Evolutionary conservation across 208 protist genomes (phyloP), one percentile per base, ranked within the genome.

Genomic region (Leishmania aethiopica): DNA sequence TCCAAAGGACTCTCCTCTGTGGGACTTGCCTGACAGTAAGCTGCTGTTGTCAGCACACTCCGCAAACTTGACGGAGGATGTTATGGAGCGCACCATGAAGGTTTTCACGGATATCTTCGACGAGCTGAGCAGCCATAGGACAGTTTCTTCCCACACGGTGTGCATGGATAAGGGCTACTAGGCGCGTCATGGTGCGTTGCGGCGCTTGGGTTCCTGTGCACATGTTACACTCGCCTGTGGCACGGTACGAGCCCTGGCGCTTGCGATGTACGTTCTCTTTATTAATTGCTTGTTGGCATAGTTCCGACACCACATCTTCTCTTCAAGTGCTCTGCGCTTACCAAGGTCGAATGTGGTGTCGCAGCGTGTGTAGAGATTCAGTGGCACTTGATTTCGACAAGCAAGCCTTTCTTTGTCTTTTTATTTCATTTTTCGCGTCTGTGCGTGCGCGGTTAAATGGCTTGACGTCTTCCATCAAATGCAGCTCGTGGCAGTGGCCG

Each of bases 21-120:
- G 93, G 92, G 81, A 79, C 6, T 17, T 96, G 7, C 83, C 83
- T 17, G 87, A 93, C 57, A 90, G 93, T 75, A 95, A 95, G 60
- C 2, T 57, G 53, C 53, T 57, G 51, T 22, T 84, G 71, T 55
- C 57, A 25, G 35, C 73, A 11, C 74, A 77, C 74, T 66, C 19
- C 19, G 74, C 51, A 37, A 70, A 57, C 66, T 47, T n/a, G 66
- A 75, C 42, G 13, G 35, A 51, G n/a, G 22, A 80, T 25, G 13
- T 60, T 40, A n/a, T 53, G 0, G 66, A 77, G 74, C 57, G 74
- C 55, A n/a, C 22, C 35, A 32, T 70, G 37, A 42, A 17, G 1
- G 1, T 1, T 1, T 79, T 70, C 75, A 70, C 49, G 32, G 25
- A 8, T 7, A 57, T 71, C 13, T 79, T 79, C 71, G n/a, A 32